Evolutionary conservation across 1,284 basidiomycete genomes (phyloP).

Genomic region (Termitomyces sp.): DNA sequence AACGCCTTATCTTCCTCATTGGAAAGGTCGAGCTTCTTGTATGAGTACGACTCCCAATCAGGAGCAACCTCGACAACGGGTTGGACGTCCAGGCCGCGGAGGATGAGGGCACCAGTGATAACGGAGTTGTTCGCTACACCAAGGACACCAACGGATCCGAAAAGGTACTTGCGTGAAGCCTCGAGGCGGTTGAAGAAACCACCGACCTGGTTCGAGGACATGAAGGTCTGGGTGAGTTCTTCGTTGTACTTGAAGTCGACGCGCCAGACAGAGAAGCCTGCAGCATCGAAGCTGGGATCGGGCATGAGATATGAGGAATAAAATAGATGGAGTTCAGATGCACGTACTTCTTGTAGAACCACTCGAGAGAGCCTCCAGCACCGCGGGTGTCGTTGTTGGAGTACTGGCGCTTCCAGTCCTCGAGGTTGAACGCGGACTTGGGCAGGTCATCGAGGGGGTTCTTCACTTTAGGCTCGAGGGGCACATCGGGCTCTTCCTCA

Average conservation of each 20-base stretch:
- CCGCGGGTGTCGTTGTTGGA: slow-evolving; percentile 95
- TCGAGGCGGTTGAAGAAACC: slow-evolving; percentile 98
- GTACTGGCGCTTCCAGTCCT: slow-evolving; percentile 98
- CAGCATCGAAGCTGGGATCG: slow-evolving; percentile 73
- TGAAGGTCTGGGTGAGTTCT: slow-evolving; percentile 90
- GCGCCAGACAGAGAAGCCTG: slow-evolving; percentile 90
- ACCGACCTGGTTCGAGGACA: slow-evolving; percentile 86
- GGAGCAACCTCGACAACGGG: slow-evolving; percentile 82
- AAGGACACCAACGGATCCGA: slow-evolving; percentile 90
- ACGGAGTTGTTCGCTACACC: slow-evolving; percentile 68
- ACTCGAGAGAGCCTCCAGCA: slow-evolving; percentile 68
- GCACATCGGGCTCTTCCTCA: slow-evolving; percentile 56
- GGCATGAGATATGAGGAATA: slow-evolving; percentile 17
- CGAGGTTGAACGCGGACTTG: slow-evolving; percentile 90
- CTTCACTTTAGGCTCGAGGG: slow-evolving; percentile 63
- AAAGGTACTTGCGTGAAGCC: slow-evolving; percentile 92
- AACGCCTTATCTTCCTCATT: slow-evolving; percentile 76
- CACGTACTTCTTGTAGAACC: slow-evolving; percentile 88
- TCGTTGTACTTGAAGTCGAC: slow-evolving; percentile 97
- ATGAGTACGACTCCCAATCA: slow-evolving; percentile 89
- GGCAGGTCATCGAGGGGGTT: slow-evolving; percentile 93
- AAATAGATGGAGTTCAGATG: background rate
- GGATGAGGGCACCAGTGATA: slow-evolving; percentile 79
- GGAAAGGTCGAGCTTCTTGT: slow-evolving; percentile 65
- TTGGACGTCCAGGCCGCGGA: slow-evolving; percentile 70